These are phyloP conservation scores for Xanthoceras sorbifolium DNA, from an alignment of 345 rosid genomes.

Conservation along the genomic window DNA sequence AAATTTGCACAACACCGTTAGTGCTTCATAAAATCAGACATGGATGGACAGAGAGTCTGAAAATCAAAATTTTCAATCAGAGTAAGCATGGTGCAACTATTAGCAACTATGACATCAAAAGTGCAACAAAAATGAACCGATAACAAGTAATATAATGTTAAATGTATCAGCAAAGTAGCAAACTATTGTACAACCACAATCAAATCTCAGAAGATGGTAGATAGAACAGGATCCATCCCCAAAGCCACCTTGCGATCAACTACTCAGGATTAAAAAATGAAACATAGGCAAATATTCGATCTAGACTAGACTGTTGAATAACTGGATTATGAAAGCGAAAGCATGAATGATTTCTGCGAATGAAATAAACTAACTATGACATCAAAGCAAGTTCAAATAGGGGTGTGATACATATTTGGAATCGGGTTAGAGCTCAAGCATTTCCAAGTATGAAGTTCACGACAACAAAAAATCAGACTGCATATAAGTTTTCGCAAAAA, in stretches of 20 bases:
- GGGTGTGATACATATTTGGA: too few relatives aligned
- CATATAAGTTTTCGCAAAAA: too few relatives aligned
- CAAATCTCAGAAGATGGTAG: neutral
- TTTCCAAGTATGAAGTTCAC: too few relatives aligned
- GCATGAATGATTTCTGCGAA: neutral
- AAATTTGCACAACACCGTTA: too few relatives aligned
- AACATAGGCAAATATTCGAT: neutral
- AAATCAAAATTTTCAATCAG: neutral
- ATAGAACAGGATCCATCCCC: neutral
- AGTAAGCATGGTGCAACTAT: neutral
- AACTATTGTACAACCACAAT: too few relatives aligned
- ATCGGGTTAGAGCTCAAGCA: too few relatives aligned
- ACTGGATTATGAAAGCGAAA: neutral
- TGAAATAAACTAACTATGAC: neutral
- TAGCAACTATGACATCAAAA: neutral
- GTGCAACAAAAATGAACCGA: neutral
- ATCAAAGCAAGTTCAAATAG: neutral
- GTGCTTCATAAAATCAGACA: too few relatives aligned
- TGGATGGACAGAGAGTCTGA: neutral
- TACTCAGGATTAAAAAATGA: neutral
- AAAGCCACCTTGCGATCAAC: neutral
- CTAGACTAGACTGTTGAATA: neutral
- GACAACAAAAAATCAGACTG: too few relatives aligned
- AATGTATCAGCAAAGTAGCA: too few relatives aligned
- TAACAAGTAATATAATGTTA: too few relatives aligned